phyloP scores from a whole-genome alignment of 1,139 yeast species.

The Dujonia santamariae region DNA sequence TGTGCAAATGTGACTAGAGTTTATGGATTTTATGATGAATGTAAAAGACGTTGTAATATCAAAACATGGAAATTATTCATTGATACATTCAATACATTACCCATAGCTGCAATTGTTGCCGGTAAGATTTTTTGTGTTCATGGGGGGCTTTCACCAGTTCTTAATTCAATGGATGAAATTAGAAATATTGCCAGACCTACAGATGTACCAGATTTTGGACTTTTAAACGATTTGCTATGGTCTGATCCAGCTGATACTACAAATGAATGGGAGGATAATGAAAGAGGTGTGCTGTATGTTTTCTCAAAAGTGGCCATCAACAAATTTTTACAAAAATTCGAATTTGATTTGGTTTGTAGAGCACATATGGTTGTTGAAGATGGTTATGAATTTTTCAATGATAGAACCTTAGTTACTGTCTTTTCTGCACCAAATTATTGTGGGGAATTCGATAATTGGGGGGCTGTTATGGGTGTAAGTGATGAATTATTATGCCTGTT shows the following conservation, averaged over 20 bases:
- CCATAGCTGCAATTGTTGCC: slow-evolving; percentile 94
- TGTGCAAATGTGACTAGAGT: slow-evolving; percentile 95
- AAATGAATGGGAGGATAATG: slow-evolving; percentile 98
- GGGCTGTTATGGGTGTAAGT: slow-evolving; percentile 96
- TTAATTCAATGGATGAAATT: slow-evolving; percentile 88
- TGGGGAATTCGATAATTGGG: slow-evolving; percentile 99
- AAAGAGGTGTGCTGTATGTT: slow-evolving; percentile 96
- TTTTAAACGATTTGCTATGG: slow-evolving; percentile 90
- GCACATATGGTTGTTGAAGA: slow-evolving; percentile 99
- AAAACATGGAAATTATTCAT: slow-evolving; percentile 93
- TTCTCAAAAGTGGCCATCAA: slow-evolving; percentile 90
- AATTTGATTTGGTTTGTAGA: slow-evolving; percentile 91
- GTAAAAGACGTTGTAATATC: slow-evolving; percentile 87
- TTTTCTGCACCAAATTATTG: slow-evolving; percentile 97
- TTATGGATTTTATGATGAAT: slow-evolving; percentile 95
- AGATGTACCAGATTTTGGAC: slow-evolving; percentile 94
- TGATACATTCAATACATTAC: slow-evolving; percentile 91
- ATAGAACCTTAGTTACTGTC: slow-evolving; percentile 88
- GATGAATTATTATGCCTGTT: slow-evolving; percentile 90
- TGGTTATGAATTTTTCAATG: slow-evolving; percentile 96
- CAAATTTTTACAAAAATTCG: slow-evolving; percentile 82
- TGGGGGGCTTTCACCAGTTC: slow-evolving; percentile 92
- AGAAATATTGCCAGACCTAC: slow-evolving; percentile 91
- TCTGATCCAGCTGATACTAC: slow-evolving; percentile 94
- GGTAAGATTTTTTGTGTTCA: slow-evolving; percentile 96